These are phyloP conservation scores for Paramecium primaurelia DNA, from an alignment of 73 alveolate genomes.

Conservation along the genomic window DNA sequence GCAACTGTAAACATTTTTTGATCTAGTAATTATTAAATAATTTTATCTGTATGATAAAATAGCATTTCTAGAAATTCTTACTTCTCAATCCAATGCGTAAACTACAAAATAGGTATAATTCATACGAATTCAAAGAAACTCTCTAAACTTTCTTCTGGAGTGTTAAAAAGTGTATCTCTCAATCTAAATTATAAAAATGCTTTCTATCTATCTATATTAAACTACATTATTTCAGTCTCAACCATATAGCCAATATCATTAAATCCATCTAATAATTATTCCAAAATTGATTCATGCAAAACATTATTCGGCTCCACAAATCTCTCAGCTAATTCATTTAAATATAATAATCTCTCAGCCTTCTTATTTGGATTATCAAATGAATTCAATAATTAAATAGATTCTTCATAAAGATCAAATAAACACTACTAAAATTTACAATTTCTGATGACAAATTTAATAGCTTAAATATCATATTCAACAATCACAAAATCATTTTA, in stretches of 20 bases:
- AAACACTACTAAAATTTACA: background rate
- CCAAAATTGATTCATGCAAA: background rate
- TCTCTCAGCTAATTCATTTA: background rate
- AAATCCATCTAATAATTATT: background rate
- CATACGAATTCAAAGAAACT: background rate
- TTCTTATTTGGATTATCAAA: background rate
- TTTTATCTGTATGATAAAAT: background rate
- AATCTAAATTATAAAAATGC: background rate
- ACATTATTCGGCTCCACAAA: background rate
- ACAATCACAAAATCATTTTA: background rate
- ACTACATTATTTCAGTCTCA: background rate
- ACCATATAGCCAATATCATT: background rate
- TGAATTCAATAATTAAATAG: background rate
- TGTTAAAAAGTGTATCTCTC: background rate
- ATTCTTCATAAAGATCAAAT: background rate
- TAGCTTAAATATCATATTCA: background rate
- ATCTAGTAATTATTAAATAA: background rate
- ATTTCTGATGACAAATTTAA: background rate
- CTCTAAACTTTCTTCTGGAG: background rate
- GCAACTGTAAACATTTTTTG: background rate
- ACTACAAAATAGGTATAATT: background rate
- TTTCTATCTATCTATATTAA: background rate
- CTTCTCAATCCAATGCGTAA: background rate
- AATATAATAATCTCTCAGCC: background rate
- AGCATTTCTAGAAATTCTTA: background rate